phyloP scores from a whole-genome alignment of 2,329 filamentous ascomycete species.

The Neofusicoccum ribis region DNA sequence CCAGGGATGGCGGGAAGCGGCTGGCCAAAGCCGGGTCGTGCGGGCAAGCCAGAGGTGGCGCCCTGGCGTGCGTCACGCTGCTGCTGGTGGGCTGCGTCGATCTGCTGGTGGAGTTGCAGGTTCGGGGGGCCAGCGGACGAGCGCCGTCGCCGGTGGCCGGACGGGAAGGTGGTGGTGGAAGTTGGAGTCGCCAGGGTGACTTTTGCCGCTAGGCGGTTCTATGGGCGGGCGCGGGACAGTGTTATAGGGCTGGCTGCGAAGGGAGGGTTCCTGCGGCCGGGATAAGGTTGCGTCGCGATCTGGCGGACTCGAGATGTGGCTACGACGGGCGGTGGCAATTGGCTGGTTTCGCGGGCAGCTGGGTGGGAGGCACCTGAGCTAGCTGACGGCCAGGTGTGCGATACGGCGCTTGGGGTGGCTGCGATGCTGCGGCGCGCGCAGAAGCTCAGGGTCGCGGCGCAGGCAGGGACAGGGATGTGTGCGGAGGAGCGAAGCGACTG shows the following conservation, averaged over 20 bases:
- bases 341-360: background rate
- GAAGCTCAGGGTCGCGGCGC: slow-evolving; percentile 4
- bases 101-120: slow-evolving; percentile 28
- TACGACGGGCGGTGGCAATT: background rate
- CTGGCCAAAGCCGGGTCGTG: slow-evolving; percentile 33
- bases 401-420: slow-evolving; percentile 7
- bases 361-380: background rate
- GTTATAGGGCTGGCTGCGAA: slow-evolving; percentile 7
- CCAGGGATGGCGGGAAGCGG: slow-evolving; percentile 39
- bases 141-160: slow-evolving; percentile 42
- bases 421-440: background rate
- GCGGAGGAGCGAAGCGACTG: slow-evolving; percentile 8
- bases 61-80: slow-evolving; percentile 30
- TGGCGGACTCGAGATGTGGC: background rate
- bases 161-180: slow-evolving; percentile 35
- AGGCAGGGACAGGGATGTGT: slow-evolving; percentile 10
- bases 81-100: slow-evolving; percentile 26
- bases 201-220: slow-evolving; percentile 9
- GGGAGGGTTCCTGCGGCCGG: slow-evolving; percentile 8
- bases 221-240: background rate
- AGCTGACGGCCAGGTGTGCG: slow-evolving; percentile 2
- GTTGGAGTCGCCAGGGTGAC: slow-evolving; percentile 42
- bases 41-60: slow-evolving; percentile 33
- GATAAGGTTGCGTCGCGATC: slow-evolving; percentile 6
- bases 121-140: slow-evolving; percentile 39